Evolutionary conservation across 2,329 filamentous ascomycete species (phyloP), one percentile per base, ranked within the genome.

Genomic region (Fonsecaea pedrosoi): DNA sequence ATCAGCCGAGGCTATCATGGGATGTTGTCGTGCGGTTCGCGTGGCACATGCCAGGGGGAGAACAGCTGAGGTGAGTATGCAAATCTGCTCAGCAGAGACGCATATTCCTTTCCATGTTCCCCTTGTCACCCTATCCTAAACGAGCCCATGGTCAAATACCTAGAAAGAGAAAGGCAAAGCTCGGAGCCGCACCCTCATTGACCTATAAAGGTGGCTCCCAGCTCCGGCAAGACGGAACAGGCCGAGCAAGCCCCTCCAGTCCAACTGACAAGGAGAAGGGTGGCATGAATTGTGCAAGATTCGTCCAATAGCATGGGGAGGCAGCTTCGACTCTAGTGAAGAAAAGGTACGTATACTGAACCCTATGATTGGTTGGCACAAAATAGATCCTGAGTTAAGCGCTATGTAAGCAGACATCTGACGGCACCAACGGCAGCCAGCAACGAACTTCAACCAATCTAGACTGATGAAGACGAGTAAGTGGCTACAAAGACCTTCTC

Each of bases 351-450:
- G 21, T 34, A 30, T 40, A 18, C 4, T 4, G 7, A 21, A 10
- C 6, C n/a, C 8, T 40, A 10, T 61, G 59, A 61, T 61, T 61
- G 59, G 59, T 38, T 13, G n/a, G 30, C 48, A 38, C 30, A 61
- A 30, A 61, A 61, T 61, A 61, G 48, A 32, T 42, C 34, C 59
- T 61, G 59, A 61, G 59, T 61, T 37, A 61, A 61, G 32, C 35
- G 34, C 59, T 54, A 54, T 48, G 59, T 61, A 53, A 61, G 59
- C 59, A 54, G 48, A 34, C 59, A 40, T 37, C 34, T 32, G 42
- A 37, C 57, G 21, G 40, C 30, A 18, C 48, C 30, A 54, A 8
- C 59, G 25, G 15, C 18, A 32, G 30, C 30, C 30, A 32, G 30
- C 30, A 32, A 32, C 9, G n/a, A 10, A 3, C 12, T 54, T 9